These are phyloP conservation scores for Furcasterigmium sp. DNA, from an alignment of 2,329 filamentous ascomycete genomes.

Conservation along the genomic window DNA sequence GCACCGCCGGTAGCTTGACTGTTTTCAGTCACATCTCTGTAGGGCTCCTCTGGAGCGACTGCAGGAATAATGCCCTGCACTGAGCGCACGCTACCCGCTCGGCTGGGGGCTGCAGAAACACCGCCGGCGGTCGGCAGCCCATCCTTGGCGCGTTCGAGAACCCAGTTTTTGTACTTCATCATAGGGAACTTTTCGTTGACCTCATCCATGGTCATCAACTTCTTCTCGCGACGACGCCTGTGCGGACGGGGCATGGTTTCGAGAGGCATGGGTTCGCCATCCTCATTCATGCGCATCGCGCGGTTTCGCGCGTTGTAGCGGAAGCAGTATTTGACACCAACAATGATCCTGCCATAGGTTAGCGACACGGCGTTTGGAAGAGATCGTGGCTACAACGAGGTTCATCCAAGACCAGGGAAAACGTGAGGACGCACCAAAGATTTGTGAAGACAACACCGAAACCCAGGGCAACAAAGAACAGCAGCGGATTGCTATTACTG, in stretches of 20 bases:
- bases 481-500: slow-evolving; percentile 24
- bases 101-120: slow-evolving; percentile 68
- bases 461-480: slow-evolving; percentile 90
- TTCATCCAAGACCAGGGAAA: not conserved
- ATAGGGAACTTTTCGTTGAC: slow-evolving; percentile 96
- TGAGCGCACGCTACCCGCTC: slow-evolving; percentile 68
- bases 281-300: slow-evolving; percentile 68
- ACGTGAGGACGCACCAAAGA: slow-evolving; percentile 66
- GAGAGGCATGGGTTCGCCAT: slow-evolving; percentile 84
- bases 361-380: not conserved
- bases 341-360: slow-evolving; percentile 76
- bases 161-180: slow-evolving; percentile 95
- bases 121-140: slow-evolving; percentile 81
- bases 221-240: slow-evolving; percentile 88
- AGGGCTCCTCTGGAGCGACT: slow-evolving; percentile 21
- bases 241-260: slow-evolving; percentile 80
- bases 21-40: slow-evolving; percentile 25
- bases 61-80: slow-evolving; percentile 50
- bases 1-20: slow-evolving; percentile 27
- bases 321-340: slow-evolving; percentile 99
- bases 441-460: slow-evolving; percentile 99
- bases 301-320: slow-evolving; percentile 94
- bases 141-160: slow-evolving; percentile 73
- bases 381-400: too few relatives aligned
- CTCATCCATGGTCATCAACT: slow-evolving; percentile 98